Base-by-base conservation (phyloP, 78 protist genomes). In the Dictyostelium intermedium region DNA sequence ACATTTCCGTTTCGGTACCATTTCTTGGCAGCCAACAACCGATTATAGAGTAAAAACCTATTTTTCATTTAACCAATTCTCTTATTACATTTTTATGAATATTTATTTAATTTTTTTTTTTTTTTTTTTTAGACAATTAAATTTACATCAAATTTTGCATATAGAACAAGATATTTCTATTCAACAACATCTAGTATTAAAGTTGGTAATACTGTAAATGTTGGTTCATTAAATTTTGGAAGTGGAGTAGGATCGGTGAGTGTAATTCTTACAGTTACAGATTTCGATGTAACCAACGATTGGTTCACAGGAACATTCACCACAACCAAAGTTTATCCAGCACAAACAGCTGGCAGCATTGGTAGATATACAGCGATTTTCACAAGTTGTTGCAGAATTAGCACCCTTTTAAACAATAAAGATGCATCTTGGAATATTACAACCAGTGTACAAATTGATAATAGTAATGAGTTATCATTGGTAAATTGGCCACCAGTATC, bases 261-360 rank as follows among this genome's bases (percentile, higher is more conserved):
- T 2, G 76, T 76, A 11, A 1, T 1, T 4, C 14, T 41, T 13
- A 45, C 30, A 1, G 92, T 86, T 6, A 86, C 60, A 6, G 27
- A 56, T 32, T 32, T 86, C 23, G 81, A 86, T 56, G 11, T 16
- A 5, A 7, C 0, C 2, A 70, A 86, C 4, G 50, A 76, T 37
- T 86, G 92, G 92, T 86, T 86, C 77, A 86, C 92, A 2, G 80
- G 84, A 37, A 25, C 78, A 0, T 47, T 53, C 20, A 35, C 30
- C 20, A 16, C 43, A 50, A 45, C 30, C 10, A 37, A 82, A 25
- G 27, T 16, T 0, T 91, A 80, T 39, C 76, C 95, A 23, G 20
- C 18, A 8, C 35, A n/a, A 14, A 56, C 32, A 6, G 11, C 79
- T 16, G 79, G 79, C 5, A 5, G 27, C 0, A 34, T 16, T 14